Base-by-base conservation (phyloP, 2,329 filamentous ascomycete genomes). In the Fusarium praegraminearum region DNA sequence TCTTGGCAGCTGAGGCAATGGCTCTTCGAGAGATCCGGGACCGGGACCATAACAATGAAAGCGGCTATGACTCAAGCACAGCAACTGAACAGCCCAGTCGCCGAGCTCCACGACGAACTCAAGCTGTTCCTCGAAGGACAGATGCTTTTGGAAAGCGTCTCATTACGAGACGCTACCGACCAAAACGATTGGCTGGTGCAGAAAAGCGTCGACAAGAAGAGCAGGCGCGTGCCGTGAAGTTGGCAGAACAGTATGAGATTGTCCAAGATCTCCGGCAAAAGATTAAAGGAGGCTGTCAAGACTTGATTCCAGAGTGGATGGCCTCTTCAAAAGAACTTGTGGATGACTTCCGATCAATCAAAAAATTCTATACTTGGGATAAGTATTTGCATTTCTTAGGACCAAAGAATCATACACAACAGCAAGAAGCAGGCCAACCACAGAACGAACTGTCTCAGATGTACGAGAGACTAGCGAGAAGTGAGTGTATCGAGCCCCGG, bases 1-100 rank as follows among this genome's bases (percentile, higher is more conserved):
- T 91, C 62, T 87, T 94, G 52, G 89, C 93, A 50, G 91, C 91
- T 35, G 91, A 97, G 76, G 90, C 93, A 11, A 86, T 95, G 71
- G 84, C 88, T 33, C 81, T 94, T 24, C 86, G 87, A 66, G 85
- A 86, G 60, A 80, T 79, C 13, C 80, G 81, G 54, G 80, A 82
- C 22, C 73, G 76, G 52, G 43, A 60, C 4, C 22, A 62, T n/a
- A 61, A 53, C 10, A 12, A 49, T 54, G 9, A 57, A 44, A 38
- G 24, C 13, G 33, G 49, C 18, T 67, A 64, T 18, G 44, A 36
- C 15, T 30, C 33, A 8, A 49, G 30, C 41, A 44, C 41, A n/a
- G 30, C 47, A 30, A 50, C 56, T 53, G 36, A 49, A 36, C 41
- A 56, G 26, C 30, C 68, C 40, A 35, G 28, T 28, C 49, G 56